These are phyloP conservation scores for Silene vulgaris DNA, from an alignment of 179 eudicot species.

Conservation along the genomic window DNA sequence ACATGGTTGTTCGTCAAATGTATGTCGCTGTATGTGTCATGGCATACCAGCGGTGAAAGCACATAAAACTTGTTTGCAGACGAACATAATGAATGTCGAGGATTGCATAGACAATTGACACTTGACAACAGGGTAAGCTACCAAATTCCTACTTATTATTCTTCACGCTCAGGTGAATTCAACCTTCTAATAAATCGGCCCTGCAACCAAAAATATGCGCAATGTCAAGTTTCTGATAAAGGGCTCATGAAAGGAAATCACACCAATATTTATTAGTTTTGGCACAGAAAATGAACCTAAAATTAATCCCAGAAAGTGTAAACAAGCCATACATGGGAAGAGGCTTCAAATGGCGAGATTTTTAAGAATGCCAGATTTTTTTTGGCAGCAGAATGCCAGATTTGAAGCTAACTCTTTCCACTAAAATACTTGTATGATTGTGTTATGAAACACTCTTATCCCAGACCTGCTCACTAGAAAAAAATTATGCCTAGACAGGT, in stretches of 20 bases:
- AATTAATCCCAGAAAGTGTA: not conserved
- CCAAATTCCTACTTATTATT: not conserved
- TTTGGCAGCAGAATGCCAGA: too few relatives aligned
- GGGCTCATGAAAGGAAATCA: not conserved
- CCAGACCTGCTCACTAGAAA: not conserved
- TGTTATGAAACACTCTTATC: not conserved
- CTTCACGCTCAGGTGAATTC: conserved; percentile 7
- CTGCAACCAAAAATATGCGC: conserved; percentile 5
- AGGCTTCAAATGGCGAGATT: not conserved
- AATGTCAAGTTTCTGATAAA: conserved; percentile 5
- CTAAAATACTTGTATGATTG: not conserved
- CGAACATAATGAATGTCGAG: not conserved
- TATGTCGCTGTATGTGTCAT: not conserved
- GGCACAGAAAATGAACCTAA: not conserved
- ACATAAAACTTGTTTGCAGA: not conserved
- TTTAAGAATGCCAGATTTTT: too few relatives aligned
- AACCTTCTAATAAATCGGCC: conserved; percentile 14
- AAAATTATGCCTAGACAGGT: not conserved
- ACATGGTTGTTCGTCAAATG: not conserved
- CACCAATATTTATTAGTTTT: not conserved
- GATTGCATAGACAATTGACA: not conserved
- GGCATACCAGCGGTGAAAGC: not conserved
- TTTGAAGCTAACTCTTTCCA: too few relatives aligned
- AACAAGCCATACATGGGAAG: not conserved
- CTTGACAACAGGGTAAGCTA: not conserved